phyloP scores from a whole-genome alignment of 805 yeast species.

The Candida wancherniae region DNA sequence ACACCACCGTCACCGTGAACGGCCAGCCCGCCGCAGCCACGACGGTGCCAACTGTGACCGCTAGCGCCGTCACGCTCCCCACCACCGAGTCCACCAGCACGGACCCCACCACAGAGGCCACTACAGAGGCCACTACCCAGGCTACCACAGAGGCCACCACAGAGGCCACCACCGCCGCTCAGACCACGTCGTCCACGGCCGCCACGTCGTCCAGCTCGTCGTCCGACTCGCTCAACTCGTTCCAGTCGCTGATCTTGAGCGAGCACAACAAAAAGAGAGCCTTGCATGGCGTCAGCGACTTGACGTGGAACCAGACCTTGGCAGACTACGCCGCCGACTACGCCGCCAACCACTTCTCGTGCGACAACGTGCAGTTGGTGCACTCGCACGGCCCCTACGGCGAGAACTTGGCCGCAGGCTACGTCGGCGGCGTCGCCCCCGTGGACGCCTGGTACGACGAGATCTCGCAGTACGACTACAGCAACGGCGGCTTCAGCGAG shows the following conservation, averaged over 20 bases:
- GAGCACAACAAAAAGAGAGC: slow-evolving; percentile 37
- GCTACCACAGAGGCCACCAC: slow-evolving; percentile 1
- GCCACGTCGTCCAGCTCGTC: slow-evolving; percentile 2
- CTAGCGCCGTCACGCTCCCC: neutral
- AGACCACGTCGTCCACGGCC: slow-evolving; percentile 5
- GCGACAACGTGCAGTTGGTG: slow-evolving; percentile 53
- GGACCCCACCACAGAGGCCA: neutral
- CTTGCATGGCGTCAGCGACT: slow-evolving; percentile 27
- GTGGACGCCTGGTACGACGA: slow-evolving; percentile 76
- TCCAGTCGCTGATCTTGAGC: slow-evolving; percentile 27
- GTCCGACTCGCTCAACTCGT: slow-evolving; percentile 12
- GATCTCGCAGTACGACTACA: slow-evolving; percentile 50
- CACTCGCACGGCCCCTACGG: slow-evolving; percentile 70
- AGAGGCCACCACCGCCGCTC: slow-evolving; percentile 1
- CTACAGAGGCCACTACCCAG: slow-evolving; percentile 1
- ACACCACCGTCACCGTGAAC: slow-evolving; percentile 9
- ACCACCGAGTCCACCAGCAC: slow-evolving; percentile 3
- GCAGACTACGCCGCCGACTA: slow-evolving; percentile 35
- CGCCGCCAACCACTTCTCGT: slow-evolving; percentile 46
- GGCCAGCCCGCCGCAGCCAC: slow-evolving; percentile 8
- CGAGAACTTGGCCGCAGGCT: slow-evolving; percentile 73
- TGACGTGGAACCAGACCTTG: slow-evolving; percentile 31
- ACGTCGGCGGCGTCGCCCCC: slow-evolving; percentile 49
- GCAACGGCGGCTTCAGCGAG: slow-evolving; percentile 45
- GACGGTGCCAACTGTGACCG: slow-evolving; percentile 1